Evolutionary conservation across 495 filamentous ascomycete genomes (phyloP), one percentile per base, ranked within the genome.

Genomic region (Astrothelium macrocarpum): DNA sequence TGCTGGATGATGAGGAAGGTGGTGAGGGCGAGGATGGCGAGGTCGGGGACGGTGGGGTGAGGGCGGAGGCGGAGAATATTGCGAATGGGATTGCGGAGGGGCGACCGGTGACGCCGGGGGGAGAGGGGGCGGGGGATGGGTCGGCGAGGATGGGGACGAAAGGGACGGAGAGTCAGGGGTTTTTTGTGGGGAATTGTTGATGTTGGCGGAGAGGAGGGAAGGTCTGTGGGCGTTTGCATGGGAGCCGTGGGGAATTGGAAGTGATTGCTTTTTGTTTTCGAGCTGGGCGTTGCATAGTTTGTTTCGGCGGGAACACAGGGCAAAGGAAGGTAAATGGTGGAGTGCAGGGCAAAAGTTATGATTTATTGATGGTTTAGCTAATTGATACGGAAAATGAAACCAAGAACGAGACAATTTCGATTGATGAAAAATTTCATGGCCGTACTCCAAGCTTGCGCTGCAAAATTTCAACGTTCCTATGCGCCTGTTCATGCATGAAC

Each of bases 1-100:
- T 73, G 73, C 76, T 81, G 61, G 73, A 77, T 43, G 77, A 77
- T 72, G 69, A 14, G 2, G 34, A 28, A 2, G 61, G 43, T 10
- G 12, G 23, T 2, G 34, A 28, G 23, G 60, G 31, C 18, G 23
- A 14, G 16, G 56, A 14, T 4, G 32, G 16, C 5, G 66, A 59
- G 49, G 11, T 39, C 2, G 64, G 39, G 14, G 18, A 12, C 16
- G 16, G 3, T 10, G 29, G n/a, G 25, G 42, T 2, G 7, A 29
- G 61, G 20, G 26, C 20, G 5, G 49, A 56, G 49, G 26, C 26
- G 5, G 32, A 31, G 28, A 23, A 2, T 14, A 4, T 34, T 4
- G 56, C 25, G 25, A 34, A 34, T 34, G 18, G 62, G 1, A 32
- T 16, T 23, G 43, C 18, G 3, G 53, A 59, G 11, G 32, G 53